A percentile compares a stretch with the other conserved stretches of the same genome.
Evolutionary conservation across 106 monocot genomes (phyloP).

Genomic region (Cymbidium sinense): DNA sequence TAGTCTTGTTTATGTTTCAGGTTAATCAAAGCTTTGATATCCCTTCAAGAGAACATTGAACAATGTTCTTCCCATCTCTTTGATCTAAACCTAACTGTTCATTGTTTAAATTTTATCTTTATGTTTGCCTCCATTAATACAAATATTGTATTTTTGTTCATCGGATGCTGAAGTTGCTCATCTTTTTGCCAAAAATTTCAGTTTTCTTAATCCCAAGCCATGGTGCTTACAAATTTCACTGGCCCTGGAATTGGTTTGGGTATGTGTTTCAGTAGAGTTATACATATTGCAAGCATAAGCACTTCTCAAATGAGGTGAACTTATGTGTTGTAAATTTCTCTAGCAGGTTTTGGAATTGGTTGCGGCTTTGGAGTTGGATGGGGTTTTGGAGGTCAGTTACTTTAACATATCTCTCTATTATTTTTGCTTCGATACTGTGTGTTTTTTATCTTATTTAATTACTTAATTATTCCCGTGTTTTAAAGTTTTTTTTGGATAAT

Average conservation of each 20-base stretch:
- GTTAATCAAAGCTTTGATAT: constrained; percentile 5
- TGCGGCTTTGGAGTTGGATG: constrained; percentile 85
- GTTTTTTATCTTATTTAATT: neutral
- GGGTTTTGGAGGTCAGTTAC: constrained; percentile 71
- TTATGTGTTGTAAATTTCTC: neutral
- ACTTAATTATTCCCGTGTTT: neutral
- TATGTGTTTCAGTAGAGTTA: constrained; percentile 11
- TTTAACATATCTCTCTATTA: neutral
- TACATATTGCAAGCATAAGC: neutral
- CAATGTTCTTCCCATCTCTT: neutral
- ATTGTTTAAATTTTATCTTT: neutral
- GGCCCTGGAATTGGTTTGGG: constrained; percentile 75
- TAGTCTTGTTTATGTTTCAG: neutral
- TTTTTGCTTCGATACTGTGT: neutral
- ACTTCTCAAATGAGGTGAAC: neutral
- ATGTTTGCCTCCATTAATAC: neutral
- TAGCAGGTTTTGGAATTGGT: constrained; percentile 64
- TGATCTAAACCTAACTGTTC: neutral
- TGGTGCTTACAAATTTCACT: constrained; percentile 68
- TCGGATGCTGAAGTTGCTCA: neutral
- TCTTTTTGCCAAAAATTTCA: neutral
- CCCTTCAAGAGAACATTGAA: neutral
- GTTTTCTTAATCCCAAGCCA: constrained; percentile 5
- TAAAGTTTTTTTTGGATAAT: neutral
- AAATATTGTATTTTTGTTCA: neutral